Evolutionary conservation across 371 early-diverging fungal genomes (phyloP), one percentile per base, ranked within the genome.

Genomic region (Haplosporangium sp.): DNA sequence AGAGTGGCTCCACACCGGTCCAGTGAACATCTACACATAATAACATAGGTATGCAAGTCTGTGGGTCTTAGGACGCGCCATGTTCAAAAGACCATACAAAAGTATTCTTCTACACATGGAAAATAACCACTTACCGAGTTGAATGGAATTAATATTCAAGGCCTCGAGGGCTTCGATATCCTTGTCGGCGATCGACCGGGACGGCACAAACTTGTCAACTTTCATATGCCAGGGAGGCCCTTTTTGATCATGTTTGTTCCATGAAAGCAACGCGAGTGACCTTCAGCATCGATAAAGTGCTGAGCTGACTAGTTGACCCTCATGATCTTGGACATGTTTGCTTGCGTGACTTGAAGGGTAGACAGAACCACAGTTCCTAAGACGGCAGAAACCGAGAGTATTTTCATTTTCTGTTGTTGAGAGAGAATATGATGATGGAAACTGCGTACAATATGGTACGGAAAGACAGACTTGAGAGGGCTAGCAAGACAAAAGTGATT

Each of bases 1-100:
- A 83, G 9, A 76, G 82, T 37, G 89, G 89, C 52, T 89, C 89
- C 37, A 82, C 85, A 20, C 89, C 89, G 23, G 89, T 85, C 89
- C 89, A 89, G 56, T 85, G 84, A 37, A 79, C 80, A 23, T 73
- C 80, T 62, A 54, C 0, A 55, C 6, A n/a, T 20, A 18, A 18
- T 10, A 37, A 8, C 14, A 40, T 37, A 37, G 20, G 47, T 40
- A 36, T 23, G 55, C 16, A 6, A 52, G 21, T 6, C 6, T 10
- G n/a, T 12, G 16, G 6, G 16, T 48, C 1, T 7, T 14, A n/a
- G 14, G 7, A 14, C 20, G 18, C 11, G 14, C 48, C 16, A 8
- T 20, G 48, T 48, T 1, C 10, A 13, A 45, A 45, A 45, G 16
- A 10, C 10, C 45, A 10, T 45, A 45, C 45, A 6, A 36, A 14